Evolutionary conservation across 139 green algal species (phyloP).

Genomic region (Chlamydomonas incerta): DNA sequence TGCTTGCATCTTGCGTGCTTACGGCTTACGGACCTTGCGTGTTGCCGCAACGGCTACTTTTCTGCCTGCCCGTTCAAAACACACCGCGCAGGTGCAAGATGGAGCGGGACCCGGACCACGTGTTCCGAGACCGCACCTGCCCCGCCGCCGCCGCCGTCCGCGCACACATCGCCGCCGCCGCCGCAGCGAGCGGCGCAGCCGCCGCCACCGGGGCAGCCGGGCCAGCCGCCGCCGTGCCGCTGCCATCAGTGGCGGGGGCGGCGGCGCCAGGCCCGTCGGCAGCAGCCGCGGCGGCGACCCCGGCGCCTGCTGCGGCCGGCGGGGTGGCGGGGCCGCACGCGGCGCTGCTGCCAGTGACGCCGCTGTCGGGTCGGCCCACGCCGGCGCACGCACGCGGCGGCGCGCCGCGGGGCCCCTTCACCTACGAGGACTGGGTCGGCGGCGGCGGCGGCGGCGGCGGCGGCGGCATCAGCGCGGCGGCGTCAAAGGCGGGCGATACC

Average conservation of each 20-base stretch:
- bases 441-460: neutral
- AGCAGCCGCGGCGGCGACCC: no score
- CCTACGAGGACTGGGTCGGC: no score
- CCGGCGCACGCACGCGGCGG: neutral
- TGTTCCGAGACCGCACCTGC: neutral
- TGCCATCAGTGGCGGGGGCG: no score
- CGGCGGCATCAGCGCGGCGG: no score
- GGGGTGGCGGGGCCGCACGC: no score
- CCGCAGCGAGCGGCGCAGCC: neutral
- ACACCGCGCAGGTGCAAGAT: constrained; percentile 17
- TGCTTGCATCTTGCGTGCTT: neutral
- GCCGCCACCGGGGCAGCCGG: neutral
- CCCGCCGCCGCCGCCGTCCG: constrained; percentile 12
- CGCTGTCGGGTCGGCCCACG: neutral
- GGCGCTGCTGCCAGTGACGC: neutral
- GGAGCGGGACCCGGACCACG: neutral
- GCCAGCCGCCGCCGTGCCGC: neutral
- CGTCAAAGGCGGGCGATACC: no score
- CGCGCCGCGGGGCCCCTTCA: neutral
- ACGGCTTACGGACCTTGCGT: no score
- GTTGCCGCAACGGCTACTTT: no score
- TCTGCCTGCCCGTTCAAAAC: neutral
- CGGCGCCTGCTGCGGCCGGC: no score
- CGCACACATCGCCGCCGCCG: neutral
- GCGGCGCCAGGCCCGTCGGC: no score